phyloP scores from a whole-genome alignment of 352 stramenopile species.

The Blastocystis hominis region DNA sequence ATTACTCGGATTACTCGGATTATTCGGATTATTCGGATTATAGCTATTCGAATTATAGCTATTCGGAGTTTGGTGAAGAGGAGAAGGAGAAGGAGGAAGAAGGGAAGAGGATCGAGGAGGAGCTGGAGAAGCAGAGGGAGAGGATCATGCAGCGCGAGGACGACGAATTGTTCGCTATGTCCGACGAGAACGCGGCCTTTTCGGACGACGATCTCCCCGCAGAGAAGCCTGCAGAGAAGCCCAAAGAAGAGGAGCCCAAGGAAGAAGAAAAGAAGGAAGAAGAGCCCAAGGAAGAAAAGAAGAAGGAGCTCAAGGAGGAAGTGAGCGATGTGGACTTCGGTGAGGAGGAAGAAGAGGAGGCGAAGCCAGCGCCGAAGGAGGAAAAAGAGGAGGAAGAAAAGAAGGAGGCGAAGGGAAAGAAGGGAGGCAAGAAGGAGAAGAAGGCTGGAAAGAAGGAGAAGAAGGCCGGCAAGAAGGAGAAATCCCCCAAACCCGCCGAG shows the following conservation, averaged over 20 bases:
- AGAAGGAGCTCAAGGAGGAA: background rate
- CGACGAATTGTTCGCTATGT: too few relatives aligned
- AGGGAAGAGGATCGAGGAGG: background rate
- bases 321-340: too few relatives aligned
- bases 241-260: slow-evolving; percentile 43
- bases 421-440: background rate
- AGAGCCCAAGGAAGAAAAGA: background rate
- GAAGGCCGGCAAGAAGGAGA: background rate
- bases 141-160: background rate
- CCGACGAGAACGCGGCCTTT: background rate
- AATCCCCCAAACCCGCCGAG: background rate
- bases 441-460: background rate
- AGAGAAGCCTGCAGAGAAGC: background rate
- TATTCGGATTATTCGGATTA: background rate
- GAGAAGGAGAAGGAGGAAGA: background rate
- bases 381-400: slow-evolving; percentile 34
- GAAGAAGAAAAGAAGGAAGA: background rate
- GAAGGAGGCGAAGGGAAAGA: background rate
- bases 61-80: background rate
- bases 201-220: background rate
- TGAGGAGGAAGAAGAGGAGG: background rate
- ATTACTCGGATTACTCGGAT: background rate
- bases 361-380: background rate
- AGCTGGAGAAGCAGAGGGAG: background rate
- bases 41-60: background rate